These are phyloP conservation scores for Tolypocladium paradoxum DNA, from an alignment of 2,329 filamentous ascomycete species.

Conservation along the genomic window DNA sequence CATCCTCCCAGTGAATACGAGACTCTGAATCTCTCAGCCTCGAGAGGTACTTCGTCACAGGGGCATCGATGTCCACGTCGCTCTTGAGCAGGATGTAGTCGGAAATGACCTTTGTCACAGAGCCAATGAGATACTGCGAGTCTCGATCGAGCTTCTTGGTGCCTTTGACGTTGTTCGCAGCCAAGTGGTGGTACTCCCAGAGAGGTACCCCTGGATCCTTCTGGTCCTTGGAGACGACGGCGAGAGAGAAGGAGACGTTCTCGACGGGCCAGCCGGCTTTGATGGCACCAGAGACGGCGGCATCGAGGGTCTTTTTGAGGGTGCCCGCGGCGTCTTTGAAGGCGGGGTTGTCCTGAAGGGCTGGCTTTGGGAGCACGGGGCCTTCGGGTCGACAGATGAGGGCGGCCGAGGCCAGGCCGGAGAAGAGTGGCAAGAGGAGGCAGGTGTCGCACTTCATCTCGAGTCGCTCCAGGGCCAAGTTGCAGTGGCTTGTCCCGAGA, in stretches of 20 bases:
- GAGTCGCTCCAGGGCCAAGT: too few relatives aligned
- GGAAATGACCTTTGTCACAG: constrained; percentile 27
- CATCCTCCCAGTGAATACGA: constrained; percentile 21
- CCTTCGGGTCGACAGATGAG: constrained; percentile 19
- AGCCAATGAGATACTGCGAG: constrained; percentile 31
- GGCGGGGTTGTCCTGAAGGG: constrained; percentile 10
- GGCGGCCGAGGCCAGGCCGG: neutral
- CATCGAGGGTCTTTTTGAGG: constrained; percentile 17
- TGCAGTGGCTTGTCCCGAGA: too few relatives aligned
- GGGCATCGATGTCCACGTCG: constrained; percentile 19
- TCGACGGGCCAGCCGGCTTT: constrained; percentile 21
- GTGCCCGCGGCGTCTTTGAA: constrained; percentile 17
- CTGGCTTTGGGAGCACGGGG: constrained; percentile 16
- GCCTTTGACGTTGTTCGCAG: constrained; percentile 20
- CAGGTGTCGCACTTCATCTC: neutral
- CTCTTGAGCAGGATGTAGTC: constrained; percentile 25
- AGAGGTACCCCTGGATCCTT: constrained; percentile 14
- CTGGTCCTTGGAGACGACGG: constrained; percentile 21
- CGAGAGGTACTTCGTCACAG: constrained; percentile 24
- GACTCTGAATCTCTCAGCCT: constrained; percentile 14
- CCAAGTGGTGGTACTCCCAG: constrained; percentile 32
- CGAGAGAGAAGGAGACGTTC: constrained; percentile 28
- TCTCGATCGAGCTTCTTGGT: constrained; percentile 19
- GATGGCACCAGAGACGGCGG: constrained; percentile 19
- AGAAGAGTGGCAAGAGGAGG: constrained; percentile 1